Percentiles rank a stretch among this genome's conserved stretches.
Evolutionary conservation across 2,329 filamentous ascomycete genomes (phyloP).

Genomic region (Penicillium verrucosum): DNA sequence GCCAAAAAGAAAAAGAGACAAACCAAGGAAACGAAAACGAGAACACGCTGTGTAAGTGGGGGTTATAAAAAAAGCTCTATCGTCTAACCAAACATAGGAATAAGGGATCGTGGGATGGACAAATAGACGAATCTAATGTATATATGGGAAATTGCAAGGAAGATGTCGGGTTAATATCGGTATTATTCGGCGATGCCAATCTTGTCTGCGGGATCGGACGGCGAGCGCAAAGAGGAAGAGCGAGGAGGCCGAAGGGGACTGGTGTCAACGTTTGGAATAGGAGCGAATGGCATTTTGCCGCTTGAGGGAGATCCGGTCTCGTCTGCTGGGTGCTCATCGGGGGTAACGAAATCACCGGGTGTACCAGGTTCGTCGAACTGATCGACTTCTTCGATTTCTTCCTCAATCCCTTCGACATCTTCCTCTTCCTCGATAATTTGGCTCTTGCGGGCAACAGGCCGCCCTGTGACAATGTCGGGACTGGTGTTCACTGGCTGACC

Average conservation of each 20-base stretch:
- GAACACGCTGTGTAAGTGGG: conserved; percentile 14
- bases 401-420: conserved; percentile 38
- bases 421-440: conserved; percentile 47
- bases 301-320: conserved; percentile 18
- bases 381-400: conserved; percentile 44
- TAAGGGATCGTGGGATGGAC: conserved; percentile 11
- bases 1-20: not conserved
- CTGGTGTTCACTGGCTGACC: conserved; percentile 25
- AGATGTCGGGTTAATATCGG: conserved; percentile 11
- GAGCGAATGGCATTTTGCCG: conserved; percentile 29
- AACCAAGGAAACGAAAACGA: conserved; percentile 2
- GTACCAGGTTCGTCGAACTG: conserved; percentile 34
- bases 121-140: conserved; percentile 8
- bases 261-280: conserved; percentile 32
- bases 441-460: conserved; percentile 36
- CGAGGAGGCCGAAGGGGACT: conserved; percentile 35
- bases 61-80: conserved; percentile 28
- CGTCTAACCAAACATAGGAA: conserved; percentile 18
- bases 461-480: conserved; percentile 16
- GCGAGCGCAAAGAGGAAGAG: conserved; percentile 37
- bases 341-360: conserved; percentile 18
- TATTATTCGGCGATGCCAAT: conserved; percentile 6
- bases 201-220: conserved; percentile 11
- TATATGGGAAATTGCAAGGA: conserved; percentile 1
- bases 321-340: conserved; percentile 10